phyloP scores from a whole-genome alignment of 305 asterid genomes.

The Solanum hybrid region DNA sequence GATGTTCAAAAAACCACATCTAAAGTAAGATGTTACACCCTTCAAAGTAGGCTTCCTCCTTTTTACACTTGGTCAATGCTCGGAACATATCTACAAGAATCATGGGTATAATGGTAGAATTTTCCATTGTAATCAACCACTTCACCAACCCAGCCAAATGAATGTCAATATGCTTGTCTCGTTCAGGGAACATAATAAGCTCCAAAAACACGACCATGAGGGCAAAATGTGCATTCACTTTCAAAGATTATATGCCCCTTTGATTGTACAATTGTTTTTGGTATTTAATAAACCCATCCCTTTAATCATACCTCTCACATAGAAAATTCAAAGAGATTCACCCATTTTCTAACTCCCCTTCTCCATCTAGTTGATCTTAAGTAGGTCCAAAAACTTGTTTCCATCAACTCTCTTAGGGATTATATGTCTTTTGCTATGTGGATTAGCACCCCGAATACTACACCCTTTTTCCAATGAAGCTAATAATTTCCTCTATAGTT shows the following conservation, averaged over 20 bases:
- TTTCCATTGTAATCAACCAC: too few species aligned
- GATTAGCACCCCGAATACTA: neutral
- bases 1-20: neutral
- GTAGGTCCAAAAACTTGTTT: neutral
- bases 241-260: neutral
- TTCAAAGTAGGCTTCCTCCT: too few species aligned
- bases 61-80: neutral
- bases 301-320: neutral
- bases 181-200: neutral
- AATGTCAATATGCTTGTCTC: neutral
- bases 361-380: neutral
- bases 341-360: neutral
- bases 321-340: neutral
- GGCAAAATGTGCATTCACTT: neutral
- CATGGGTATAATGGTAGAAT: neutral
- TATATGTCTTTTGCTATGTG: too few species aligned
- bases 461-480: neutral
- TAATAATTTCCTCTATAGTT: neutral
- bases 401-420: neutral
- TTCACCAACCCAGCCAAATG: neutral
- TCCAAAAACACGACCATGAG: neutral
- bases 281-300: neutral
- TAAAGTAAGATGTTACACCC: neutral
- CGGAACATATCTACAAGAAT: neutral
- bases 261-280: neutral